phyloP scores from a whole-genome alignment of 2,329 filamentous ascomycete genomes.

The Fusarium sp. region DNA sequence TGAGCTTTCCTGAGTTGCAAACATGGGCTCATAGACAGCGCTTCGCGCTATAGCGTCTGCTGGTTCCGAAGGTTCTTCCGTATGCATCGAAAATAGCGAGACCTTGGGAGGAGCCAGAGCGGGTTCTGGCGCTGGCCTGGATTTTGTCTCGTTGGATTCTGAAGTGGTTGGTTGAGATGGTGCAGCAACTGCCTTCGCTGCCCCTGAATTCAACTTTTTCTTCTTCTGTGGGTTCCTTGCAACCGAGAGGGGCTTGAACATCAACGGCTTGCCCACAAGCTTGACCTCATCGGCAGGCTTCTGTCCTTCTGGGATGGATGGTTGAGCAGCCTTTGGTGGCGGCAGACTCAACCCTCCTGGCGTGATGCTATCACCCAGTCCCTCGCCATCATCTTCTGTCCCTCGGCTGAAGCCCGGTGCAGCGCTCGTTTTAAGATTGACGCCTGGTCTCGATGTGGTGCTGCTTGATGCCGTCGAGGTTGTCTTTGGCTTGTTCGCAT shows the following conservation, averaged over 20 bases:
- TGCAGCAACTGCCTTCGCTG: slow-evolving; percentile 21
- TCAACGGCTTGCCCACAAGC: slow-evolving; percentile 81
- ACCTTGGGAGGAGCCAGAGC: slow-evolving; percentile 56
- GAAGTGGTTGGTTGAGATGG: slow-evolving; percentile 14
- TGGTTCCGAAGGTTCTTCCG: slow-evolving; percentile 52
- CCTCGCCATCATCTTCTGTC: slow-evolving; percentile 38
- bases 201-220: slow-evolving; percentile 56
- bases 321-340: slow-evolving; percentile 56
- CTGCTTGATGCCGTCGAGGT: slow-evolving; percentile 46
- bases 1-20: slow-evolving; percentile 50
- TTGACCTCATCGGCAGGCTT: slow-evolving; percentile 74
- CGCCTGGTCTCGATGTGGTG: slow-evolving; percentile 38
- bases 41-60: slow-evolving; percentile 32
- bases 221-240: slow-evolving; percentile 80
- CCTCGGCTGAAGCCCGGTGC: slow-evolving; percentile 84
- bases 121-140: slow-evolving; percentile 28
- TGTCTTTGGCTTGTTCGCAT: slow-evolving; percentile 52
- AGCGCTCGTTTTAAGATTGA: slow-evolving; percentile 85
- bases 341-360: slow-evolving; percentile 51
- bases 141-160: slow-evolving; percentile 31
- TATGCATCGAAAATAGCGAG: slow-evolving; percentile 76
- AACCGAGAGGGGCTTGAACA: slow-evolving; percentile 92
- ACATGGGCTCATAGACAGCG: slow-evolving; percentile 65
- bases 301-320: slow-evolving; percentile 66
- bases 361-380: slow-evolving; percentile 29